Conservation (phyloP, 306 rosid species). For the Mucuna pruriens region DNA sequence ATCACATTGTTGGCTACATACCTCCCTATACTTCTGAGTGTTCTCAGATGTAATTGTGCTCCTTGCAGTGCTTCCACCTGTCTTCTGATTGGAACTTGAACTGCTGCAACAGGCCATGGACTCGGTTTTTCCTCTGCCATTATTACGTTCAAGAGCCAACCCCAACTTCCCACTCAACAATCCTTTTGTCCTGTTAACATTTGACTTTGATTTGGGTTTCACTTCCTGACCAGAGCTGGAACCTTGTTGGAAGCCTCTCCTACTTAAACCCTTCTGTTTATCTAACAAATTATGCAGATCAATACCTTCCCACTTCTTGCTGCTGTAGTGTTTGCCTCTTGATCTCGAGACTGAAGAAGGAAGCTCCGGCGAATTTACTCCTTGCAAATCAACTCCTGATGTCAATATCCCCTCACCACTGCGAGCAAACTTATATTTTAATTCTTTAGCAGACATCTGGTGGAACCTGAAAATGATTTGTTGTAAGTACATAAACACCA, state of each 20-base stretch:
- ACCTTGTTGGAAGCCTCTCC: slow-evolving; percentile 37
- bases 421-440: slow-evolving; percentile 66
- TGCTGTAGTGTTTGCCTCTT: slow-evolving; percentile 71
- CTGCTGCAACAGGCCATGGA: slow-evolving; percentile 39
- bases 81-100: slow-evolving; percentile 47
- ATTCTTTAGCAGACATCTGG: slow-evolving; percentile 62
- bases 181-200: slow-evolving; percentile 40
- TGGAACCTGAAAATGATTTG: slow-evolving; percentile 67
- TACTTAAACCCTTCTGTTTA: slow-evolving; percentile 46
- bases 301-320: slow-evolving; percentile 59
- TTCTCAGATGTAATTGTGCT: slow-evolving; percentile 58
- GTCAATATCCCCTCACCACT: slow-evolving; percentile 45
- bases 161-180: slow-evolving; percentile 42
- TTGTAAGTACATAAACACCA: slow-evolving; percentile 18
- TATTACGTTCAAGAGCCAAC: slow-evolving; percentile 38
- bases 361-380: slow-evolving; percentile 56
- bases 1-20: slow-evolving; percentile 47
- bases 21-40: slow-evolving; percentile 45
- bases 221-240: slow-evolving; percentile 44
- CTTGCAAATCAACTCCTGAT: slow-evolving; percentile 43
- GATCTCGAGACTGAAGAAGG: slow-evolving; percentile 74
- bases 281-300: slow-evolving; percentile 44
- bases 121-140: slow-evolving; percentile 42
- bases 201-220: slow-evolving; percentile 47
- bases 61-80: slow-evolving; percentile 45